phyloP scores from a whole-genome alignment of 768 basidiomycete genomes.

The Serendipita indica region DNA sequence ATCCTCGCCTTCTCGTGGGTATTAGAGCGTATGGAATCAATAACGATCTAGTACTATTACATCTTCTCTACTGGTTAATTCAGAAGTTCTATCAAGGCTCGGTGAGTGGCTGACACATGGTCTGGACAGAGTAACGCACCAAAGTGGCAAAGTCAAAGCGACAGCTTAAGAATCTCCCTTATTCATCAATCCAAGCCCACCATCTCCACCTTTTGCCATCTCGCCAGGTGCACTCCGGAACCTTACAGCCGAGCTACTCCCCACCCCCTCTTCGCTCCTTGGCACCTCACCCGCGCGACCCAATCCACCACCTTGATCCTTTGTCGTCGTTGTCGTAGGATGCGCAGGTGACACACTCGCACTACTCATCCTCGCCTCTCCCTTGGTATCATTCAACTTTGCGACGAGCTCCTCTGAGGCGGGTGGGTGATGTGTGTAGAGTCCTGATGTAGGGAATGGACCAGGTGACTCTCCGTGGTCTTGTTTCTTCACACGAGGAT shows the following conservation, averaged over 20 bases:
- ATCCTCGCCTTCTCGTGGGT: too few species aligned
- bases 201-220: background rate
- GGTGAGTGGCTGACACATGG: too few species aligned
- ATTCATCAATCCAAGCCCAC: conserved; percentile 1
- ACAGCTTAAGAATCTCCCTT: too few species aligned
- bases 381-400: background rate
- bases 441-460: background rate
- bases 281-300: background rate
- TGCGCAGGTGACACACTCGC: background rate
- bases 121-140: too few species aligned
- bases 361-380: background rate
- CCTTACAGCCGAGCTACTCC: background rate
- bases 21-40: too few species aligned
- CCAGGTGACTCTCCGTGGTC: background rate
- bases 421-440: background rate
- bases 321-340: background rate
- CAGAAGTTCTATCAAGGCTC: too few species aligned
- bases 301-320: too few species aligned
- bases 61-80: too few species aligned
- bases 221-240: conserved; percentile 8
- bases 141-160: too few species aligned
- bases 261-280: background rate
- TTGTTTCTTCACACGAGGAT: background rate
- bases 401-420: background rate
- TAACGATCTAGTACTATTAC: too few species aligned